Evolutionary conservation across 148 eudicot genomes (phyloP), one percentile per base, ranked within the genome.

Genomic region (Rhododendron simsii): DNA sequence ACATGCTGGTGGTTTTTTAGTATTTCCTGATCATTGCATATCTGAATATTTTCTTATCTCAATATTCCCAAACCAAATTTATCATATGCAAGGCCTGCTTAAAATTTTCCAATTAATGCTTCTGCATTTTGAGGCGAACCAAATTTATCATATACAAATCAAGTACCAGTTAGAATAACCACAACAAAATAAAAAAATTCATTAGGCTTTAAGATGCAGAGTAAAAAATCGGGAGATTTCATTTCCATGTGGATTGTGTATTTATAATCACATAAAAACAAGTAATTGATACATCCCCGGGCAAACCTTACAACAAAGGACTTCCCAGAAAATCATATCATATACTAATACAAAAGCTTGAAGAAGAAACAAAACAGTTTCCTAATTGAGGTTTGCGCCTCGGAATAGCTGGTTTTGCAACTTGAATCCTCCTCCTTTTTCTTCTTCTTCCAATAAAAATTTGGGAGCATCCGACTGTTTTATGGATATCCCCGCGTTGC

Each of bases 391-490:
- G 51, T 55, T 35, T 44, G 80, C 33, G 57, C 73, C 61, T 82
- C 20, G 37, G 21, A 30, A 74, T 37, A 57, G 87, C 69, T 83
- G 69, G 77, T 63, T 63, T 82, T 76, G 65, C 88, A 76, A 83
- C 88, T 51, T 41, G 82, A 87, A 76, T 37, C 45, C 23, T 44
- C 37, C 61, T 51, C 5, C 57, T 51, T 14, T 3, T 53, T 14
- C 61, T 55, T 16, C 61, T 61, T 75, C 48, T 84, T 84, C 67
- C 44, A 21, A 82, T 71, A 85, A 83, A 65, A 82, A 77, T 41
- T 53, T 2, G 41, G 89, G 85, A 87, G 83, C 79, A 87, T 85
- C 86, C 78, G 23, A 83, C 61, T 87, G 63, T 82, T 83, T 63
- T 57, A 41, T 71, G 85, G 85, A 84, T 71, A 83, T 41, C 45